phyloP scores from a whole-genome alignment of 768 basidiomycete genomes.

The Agaricus subrufescens region DNA sequence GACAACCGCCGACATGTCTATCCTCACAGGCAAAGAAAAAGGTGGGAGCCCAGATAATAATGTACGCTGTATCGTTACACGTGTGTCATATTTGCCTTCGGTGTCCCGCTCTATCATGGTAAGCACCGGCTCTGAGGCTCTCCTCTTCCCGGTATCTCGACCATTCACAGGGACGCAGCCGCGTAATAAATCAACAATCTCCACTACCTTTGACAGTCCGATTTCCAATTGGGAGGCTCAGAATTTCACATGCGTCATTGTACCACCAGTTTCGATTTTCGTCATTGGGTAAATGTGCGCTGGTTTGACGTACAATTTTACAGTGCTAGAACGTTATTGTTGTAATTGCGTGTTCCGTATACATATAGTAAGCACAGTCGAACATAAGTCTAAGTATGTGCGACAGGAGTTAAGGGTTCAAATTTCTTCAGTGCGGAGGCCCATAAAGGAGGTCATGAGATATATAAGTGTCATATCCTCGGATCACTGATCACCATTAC shows the following conservation, averaged over 20 bases:
- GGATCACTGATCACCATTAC: too few relatives aligned
- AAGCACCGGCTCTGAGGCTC: background rate
- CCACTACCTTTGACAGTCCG: background rate
- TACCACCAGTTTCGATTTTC: background rate
- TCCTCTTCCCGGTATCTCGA: background rate
- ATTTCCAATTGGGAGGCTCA: background rate
- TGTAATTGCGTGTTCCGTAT: background rate
- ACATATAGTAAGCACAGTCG: background rate
- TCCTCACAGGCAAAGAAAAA: conserved; percentile 17
- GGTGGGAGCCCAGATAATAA: conserved; percentile 9
- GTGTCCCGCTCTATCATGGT: background rate
- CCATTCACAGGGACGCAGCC: background rate
- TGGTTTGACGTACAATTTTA: conserved; percentile 1
- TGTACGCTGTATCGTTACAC: conserved; percentile 19
- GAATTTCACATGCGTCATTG: background rate
- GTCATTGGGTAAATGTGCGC: background rate
- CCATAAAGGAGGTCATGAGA: too few relatives aligned
- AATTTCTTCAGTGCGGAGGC: too few relatives aligned
- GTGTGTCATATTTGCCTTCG: background rate
- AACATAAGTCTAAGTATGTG: too few relatives aligned
- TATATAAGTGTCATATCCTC: too few relatives aligned
- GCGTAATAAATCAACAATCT: background rate
- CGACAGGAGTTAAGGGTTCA: too few relatives aligned
- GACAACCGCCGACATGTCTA: background rate
- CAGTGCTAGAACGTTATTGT: background rate